Evolutionary conservation across 192 early-diverging fungal species (phyloP), one percentile per base, ranked within the genome.

Genomic region (Kickxella alabastrina): DNA sequence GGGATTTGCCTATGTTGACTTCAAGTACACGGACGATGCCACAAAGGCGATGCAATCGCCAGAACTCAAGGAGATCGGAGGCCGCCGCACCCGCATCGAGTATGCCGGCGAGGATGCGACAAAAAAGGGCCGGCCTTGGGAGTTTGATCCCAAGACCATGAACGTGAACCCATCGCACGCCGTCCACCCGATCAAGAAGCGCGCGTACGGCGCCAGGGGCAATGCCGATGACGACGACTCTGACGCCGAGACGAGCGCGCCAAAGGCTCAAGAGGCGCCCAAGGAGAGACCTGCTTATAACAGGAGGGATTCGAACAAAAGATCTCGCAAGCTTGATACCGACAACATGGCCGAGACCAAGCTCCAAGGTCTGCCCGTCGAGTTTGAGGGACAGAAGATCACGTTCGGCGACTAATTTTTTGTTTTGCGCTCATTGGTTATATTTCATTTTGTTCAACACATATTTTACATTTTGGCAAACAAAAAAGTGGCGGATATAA

Each of bases 1-100:
- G 70, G 87, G 87, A 17, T 88, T 88, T 52, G 86, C 68, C 1
- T 88, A 88, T 49, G 71, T 88, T 49, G 85, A 88, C 42, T 88
- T 79, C 36, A 77, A 74, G 50, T 68, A 60, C 26, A 77, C 80
- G 0, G 86, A 82, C 32, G 80, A 78, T 27, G 83, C 86, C 2
- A 81, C 83, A 19, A 69, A 76, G 34, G 86, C 86, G 5, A 50
- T 88, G 54, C 78, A 76, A 49, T 68, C 81, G 14, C 65, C 75
- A 2, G 66, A 82, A 17, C 76, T 76, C 14, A 76, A 79, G 38
- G 65, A 64, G 36, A 64, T 88, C 40, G 78, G 77, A 37, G 79
- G 78, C 14, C 78, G 84, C 13, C 79, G 79, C 22, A 37, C 78
- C 3, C 79, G 83, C 32, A 68, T 88, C 19, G 85, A 88, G 60